Evolutionary conservation across 768 basidiomycete species (phyloP).

Genomic region (Naganishia friedmannii): DNA sequence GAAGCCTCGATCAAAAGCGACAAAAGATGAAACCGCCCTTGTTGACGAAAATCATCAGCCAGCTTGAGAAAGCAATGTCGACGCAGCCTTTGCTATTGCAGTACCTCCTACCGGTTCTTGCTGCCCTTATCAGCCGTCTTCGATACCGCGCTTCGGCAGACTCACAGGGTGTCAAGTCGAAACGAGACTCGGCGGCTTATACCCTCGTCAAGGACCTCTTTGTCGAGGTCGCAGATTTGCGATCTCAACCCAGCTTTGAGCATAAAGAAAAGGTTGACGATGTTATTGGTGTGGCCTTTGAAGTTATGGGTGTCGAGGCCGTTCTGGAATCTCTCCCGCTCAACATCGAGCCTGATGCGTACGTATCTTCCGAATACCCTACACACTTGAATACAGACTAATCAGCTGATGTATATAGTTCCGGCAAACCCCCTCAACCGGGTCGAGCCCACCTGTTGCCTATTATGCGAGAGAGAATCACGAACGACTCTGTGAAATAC

Average conservation of each 20-base stretch:
- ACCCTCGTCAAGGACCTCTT: conserved; percentile 68
- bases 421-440: conserved; percentile 60
- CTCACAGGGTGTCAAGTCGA: conserved; percentile 40
- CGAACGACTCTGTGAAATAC: conserved; percentile 75
- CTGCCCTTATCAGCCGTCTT: conserved; percentile 66
- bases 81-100: conserved; percentile 72
- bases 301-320: conserved; percentile 76
- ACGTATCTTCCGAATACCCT: conserved; percentile 43
- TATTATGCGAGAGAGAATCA: conserved; percentile 67
- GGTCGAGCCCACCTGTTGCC: conserved; percentile 91
- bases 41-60: conserved; percentile 64
- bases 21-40: conserved; percentile 57
- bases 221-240: conserved; percentile 67
- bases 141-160: conserved; percentile 40
- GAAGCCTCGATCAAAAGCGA: conserved; percentile 57
- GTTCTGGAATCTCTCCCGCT: conserved; percentile 73
- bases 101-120: conserved; percentile 70
- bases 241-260: conserved; percentile 79
- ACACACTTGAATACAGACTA: neutral
- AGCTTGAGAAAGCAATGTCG: conserved; percentile 67
- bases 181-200: conserved; percentile 64
- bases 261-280: conserved; percentile 82
- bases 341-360: conserved; percentile 81
- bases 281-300: conserved; percentile 75
- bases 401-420: conserved; percentile 25